phyloP scores from a whole-genome alignment of 2,329 filamentous ascomycete species.

The Domatiomyces catenatus region DNA sequence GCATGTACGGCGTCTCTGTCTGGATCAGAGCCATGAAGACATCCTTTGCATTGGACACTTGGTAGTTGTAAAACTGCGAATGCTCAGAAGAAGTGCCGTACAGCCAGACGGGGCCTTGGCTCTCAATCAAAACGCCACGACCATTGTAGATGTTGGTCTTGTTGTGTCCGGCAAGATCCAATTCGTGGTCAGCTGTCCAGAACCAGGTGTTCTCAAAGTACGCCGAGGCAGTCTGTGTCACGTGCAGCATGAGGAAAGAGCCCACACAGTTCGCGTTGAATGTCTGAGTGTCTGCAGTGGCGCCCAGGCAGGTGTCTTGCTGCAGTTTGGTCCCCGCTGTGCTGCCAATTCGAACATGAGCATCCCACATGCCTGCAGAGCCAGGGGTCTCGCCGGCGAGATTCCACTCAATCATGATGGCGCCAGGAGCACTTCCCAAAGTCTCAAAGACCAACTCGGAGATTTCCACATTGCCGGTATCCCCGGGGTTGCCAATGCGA shows the following conservation, averaged over 20 bases:
- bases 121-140: constrained; percentile 68
- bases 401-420: constrained; percentile 87
- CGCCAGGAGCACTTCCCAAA: constrained; percentile 66
- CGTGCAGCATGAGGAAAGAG: constrained; percentile 49
- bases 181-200: constrained; percentile 82
- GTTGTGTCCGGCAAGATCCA: constrained; percentile 55
- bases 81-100: constrained; percentile 57
- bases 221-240: constrained; percentile 42
- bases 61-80: constrained; percentile 59
- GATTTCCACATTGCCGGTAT: constrained; percentile 70
- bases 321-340: constrained; percentile 71
- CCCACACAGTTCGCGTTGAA: constrained; percentile 56
- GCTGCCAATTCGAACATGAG: constrained; percentile 88
- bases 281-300: constrained; percentile 42
- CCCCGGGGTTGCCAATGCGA: constrained; percentile 63
- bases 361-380: constrained; percentile 74
- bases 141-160: constrained; percentile 70
- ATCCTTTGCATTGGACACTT: constrained; percentile 60
- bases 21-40: constrained; percentile 75
- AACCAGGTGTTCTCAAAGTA: constrained; percentile 86
- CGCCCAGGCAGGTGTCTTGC: constrained; percentile 64
- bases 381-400: constrained; percentile 44
- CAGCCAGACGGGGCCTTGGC: constrained; percentile 61
- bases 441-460: constrained; percentile 77
- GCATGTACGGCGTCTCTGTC: constrained; percentile 67